phyloP scores from a whole-genome alignment of 345 rosid genomes.

The Citrus australasica region DNA sequence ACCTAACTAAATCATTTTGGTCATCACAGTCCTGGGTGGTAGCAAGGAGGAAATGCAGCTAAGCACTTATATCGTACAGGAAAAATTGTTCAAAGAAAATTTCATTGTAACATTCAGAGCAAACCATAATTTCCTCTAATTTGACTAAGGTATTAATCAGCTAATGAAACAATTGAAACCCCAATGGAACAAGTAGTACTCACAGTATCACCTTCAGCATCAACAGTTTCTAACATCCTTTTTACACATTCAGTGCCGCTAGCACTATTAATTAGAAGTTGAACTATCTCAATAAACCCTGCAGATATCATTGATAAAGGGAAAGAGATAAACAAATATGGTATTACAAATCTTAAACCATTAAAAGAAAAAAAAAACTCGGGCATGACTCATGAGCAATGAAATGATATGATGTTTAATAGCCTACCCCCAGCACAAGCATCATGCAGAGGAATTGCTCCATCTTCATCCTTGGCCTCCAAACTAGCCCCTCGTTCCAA shows the following conservation, averaged over 20 bases:
- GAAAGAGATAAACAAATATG: background rate
- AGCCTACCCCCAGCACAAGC: constrained; percentile 83
- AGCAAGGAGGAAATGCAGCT: background rate
- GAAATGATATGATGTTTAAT: background rate
- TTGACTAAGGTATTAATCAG: background rate
- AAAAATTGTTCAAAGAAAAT: background rate
- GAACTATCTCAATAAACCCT: constrained; percentile 72
- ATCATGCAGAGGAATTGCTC: constrained; percentile 92
- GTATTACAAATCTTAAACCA: background rate
- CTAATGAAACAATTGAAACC: background rate
- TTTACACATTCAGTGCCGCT: constrained; percentile 35
- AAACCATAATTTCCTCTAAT: background rate
- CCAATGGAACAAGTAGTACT: constrained; percentile 28
- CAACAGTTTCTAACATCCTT: constrained; percentile 75
- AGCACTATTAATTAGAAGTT: constrained; percentile 59
- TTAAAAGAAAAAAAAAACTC: background rate
- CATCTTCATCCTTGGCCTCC: constrained; percentile 89
- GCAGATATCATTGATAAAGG: constrained; percentile 1
- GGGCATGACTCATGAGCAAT: background rate
- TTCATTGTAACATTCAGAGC: background rate
- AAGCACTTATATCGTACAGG: background rate
- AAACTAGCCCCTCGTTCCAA: constrained; percentile 81
- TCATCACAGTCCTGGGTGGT: background rate
- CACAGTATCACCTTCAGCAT: constrained; percentile 83
- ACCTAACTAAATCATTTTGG: background rate